Base-by-base conservation (phyloP, 2,329 filamentous ascomycete genomes). In the Fusarium pseudoanthophilum region DNA sequence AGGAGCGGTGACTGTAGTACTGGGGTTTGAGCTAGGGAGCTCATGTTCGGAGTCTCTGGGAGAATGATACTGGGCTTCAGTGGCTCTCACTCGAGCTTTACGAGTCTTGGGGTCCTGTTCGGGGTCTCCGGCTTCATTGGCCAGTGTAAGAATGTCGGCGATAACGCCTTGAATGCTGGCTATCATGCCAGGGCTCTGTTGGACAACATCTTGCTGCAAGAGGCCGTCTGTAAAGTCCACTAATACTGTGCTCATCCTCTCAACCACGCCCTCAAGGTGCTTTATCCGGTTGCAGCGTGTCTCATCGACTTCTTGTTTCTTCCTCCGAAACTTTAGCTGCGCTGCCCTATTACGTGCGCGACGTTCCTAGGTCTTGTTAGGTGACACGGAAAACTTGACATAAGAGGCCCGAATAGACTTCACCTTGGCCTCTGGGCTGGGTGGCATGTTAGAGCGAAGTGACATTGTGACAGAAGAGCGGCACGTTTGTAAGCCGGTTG, bases 161-260 rank as follows among this genome's bases (percentile, higher is more conserved):
- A 64, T 60, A 24, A 40, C 43, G 16, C 18, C 7, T 30, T 60
- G 55, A 21, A 60, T 40, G 15, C 20, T 40, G 4, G 43, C 24
- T 16, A 60, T 60, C 13, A 64, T 32, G n/a, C 15, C 13, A 21
- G 36, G 28, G 24, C 48, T 32, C 30, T 64, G 36, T 4, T 49
- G 36, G 4, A 64, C 16, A 4, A 18, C 1, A 24, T 28, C 20
- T 6, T 60, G n/a, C 16, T 36, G 43, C 2, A 64, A 21, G 10
- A 64, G 21, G 0, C 28, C 14, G 3, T 64, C 60, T 10, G 60
- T 46, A 7, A 64, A 64, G 21, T 43, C 43, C 18, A 49, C 43
- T 4, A 64, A 24, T 5, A 49, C 55, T 13, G 28, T 64, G 26
- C 60, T 60, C 60, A 64, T 60, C 8, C 18, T 60, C 30, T 64